phyloP scores from a whole-genome alignment of 352 stramenopile species.

The Globisporangium mamillatum region DNA sequence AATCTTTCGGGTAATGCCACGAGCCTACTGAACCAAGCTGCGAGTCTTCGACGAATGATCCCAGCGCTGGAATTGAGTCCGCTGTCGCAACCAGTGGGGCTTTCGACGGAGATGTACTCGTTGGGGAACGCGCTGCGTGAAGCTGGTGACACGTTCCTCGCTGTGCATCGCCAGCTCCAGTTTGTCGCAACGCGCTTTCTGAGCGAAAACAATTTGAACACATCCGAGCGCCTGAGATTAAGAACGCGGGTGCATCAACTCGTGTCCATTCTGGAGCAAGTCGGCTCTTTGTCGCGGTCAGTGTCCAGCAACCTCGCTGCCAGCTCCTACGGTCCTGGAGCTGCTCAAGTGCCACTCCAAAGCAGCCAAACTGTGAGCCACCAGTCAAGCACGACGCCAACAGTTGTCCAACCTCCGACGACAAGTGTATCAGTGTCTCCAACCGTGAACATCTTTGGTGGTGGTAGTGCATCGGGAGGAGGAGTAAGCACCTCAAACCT shows the following conservation, averaged over 20 bases:
- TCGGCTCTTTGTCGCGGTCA: conserved; percentile 11
- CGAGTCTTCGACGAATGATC: conserved; percentile 25
- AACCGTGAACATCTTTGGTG: conserved; percentile 17
- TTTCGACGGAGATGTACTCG: conserved; percentile 29
- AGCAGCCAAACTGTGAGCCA: not conserved
- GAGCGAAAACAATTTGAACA: conserved; percentile 23
- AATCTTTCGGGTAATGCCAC: not conserved
- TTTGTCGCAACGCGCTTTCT: conserved; percentile 28
- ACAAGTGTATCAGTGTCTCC: conserved; percentile 8
- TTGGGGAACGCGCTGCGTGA: conserved; percentile 29
- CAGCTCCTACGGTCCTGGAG: conserved; percentile 16
- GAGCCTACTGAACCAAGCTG: conserved; percentile 22
- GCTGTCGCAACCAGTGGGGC: conserved; percentile 19
- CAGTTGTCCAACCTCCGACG: not conserved
- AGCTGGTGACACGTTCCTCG: conserved; percentile 33
- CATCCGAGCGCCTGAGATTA: conserved; percentile 22
- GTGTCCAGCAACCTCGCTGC: conserved; percentile 16
- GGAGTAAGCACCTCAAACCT: conserved; percentile 3
- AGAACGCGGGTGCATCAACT: conserved; percentile 24
- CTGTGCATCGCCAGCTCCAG: conserved; percentile 33
- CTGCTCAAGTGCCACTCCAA: not conserved
- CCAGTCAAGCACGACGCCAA: not conserved
- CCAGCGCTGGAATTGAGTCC: conserved; percentile 24
- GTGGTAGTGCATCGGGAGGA: not conserved
- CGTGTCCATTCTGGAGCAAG: conserved; percentile 20